Conservation (phyloP, 139 green algal species). For the Coelastrella sp. region DNA sequence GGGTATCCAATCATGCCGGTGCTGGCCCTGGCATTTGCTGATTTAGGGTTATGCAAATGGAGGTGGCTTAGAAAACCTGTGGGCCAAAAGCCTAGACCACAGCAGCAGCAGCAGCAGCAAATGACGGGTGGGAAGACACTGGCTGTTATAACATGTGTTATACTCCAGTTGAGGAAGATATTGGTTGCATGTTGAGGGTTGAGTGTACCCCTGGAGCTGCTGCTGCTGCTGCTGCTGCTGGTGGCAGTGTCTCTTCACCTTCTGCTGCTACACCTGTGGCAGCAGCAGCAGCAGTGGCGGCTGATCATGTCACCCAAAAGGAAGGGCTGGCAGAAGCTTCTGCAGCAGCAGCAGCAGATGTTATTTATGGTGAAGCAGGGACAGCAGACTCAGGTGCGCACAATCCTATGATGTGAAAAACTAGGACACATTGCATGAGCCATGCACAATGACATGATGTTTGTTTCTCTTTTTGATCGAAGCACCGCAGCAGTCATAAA, state of each 20-base stretch:
- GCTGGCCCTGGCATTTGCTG: slow-evolving; percentile 62
- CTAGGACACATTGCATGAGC: too few relatives aligned
- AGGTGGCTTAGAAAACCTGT: slow-evolving; percentile 43
- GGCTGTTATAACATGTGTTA: slow-evolving; percentile 63
- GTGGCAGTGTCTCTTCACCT: not conserved
- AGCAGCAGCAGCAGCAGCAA: slow-evolving; percentile 44
- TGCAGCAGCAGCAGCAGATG: not conserved
- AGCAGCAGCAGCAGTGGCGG: not conserved
- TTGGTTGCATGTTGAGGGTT: slow-evolving; percentile 70
- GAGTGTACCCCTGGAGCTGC: slow-evolving; percentile 66
- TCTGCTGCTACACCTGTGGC: slow-evolving; percentile 9
- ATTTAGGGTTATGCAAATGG: slow-evolving; percentile 48
- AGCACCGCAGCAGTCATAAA: too few relatives aligned
- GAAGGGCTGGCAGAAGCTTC: not conserved
- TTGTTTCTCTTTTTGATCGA: too few relatives aligned
- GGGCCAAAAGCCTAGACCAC: not conserved
- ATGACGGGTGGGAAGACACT: slow-evolving; percentile 49
- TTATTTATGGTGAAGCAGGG: slow-evolving; percentile 5
- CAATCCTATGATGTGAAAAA: too few relatives aligned
- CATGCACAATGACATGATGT: too few relatives aligned
- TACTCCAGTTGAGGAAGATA: slow-evolving; percentile 65
- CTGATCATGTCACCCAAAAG: not conserved
- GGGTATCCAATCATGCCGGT: slow-evolving; percentile 61
- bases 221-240: slow-evolving; percentile 5
- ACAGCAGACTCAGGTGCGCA: slow-evolving; percentile 11